Evolutionary conservation across 257 asterid species (phyloP).

Genomic region (Solanum lycopersicoides): DNA sequence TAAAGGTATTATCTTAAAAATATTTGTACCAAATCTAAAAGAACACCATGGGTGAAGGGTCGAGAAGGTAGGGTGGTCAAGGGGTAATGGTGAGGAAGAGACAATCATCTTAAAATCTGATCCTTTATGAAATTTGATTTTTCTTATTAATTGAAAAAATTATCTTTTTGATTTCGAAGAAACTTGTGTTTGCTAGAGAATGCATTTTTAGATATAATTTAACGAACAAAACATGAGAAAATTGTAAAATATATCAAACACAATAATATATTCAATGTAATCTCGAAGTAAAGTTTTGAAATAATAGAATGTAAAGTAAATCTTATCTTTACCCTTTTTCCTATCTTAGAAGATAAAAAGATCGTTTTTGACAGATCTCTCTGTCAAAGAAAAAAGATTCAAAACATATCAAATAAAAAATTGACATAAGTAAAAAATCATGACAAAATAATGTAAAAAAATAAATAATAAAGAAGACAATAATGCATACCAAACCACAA

Average conservation of each 20-base stretch:
- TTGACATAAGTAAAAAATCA: neutral
- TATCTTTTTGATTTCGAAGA: neutral
- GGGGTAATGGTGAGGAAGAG: neutral
- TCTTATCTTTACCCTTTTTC: too few species aligned
- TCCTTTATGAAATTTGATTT: neutral
- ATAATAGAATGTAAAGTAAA: neutral
- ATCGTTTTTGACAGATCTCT: too few species aligned
- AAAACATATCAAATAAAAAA: too few species aligned
- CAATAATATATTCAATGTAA: neutral
- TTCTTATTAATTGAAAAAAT: neutral
- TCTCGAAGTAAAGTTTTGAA: neutral
- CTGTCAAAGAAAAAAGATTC: too few species aligned
- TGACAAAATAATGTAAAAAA: neutral
- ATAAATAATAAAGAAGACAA: too few species aligned
- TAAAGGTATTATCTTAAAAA: neutral
- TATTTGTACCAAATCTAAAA: neutral
- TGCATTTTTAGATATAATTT: neutral
- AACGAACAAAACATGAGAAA: neutral
- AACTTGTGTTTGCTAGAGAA: neutral
- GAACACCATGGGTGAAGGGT: neutral
- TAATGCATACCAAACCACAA: too few species aligned
- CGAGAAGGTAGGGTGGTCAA: too few species aligned
- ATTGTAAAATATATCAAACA: neutral
- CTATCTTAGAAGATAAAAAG: too few species aligned
- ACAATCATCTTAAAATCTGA: neutral